Conservation (phyloP, 805 yeast genomes). For the Candida suzukii region DNA sequence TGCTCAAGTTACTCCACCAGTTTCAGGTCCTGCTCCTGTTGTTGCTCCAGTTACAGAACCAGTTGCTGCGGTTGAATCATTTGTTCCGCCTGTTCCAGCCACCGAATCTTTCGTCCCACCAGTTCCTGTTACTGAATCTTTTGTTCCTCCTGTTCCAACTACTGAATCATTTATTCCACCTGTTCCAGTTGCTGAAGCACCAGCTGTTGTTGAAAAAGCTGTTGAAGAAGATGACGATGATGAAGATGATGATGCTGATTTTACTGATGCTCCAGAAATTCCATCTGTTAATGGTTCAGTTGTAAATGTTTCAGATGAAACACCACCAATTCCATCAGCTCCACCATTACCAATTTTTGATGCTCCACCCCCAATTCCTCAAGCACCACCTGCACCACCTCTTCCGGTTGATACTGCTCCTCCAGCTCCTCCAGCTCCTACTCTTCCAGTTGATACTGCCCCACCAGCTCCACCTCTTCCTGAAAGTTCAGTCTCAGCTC, state of each 20-base stretch:
- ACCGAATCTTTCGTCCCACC: background rate
- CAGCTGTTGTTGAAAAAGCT: background rate
- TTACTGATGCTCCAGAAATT: background rate
- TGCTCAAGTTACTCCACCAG: conserved; percentile 1
- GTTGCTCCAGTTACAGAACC: background rate
- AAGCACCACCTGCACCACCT: conserved; percentile 22
- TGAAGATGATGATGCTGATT: background rate
- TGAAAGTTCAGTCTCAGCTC: conserved; percentile 22
- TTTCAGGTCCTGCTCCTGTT: background rate
- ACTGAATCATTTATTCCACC: too few species aligned
- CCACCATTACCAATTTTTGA: conserved; percentile 1
- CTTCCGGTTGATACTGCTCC: too few species aligned
- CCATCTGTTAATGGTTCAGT: background rate
- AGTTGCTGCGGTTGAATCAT: background rate
- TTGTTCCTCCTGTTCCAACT: background rate
- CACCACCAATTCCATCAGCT: conserved; percentile 11
- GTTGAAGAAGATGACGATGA: background rate
- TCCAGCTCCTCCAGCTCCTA: conserved; percentile 19
- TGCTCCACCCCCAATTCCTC: conserved; percentile 12
- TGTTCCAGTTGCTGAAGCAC: background rate
- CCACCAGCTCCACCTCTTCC: conserved; percentile 11
- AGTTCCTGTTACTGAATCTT: background rate
- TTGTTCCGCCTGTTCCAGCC: background rate
- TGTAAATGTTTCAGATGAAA: background rate
- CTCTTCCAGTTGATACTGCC: conserved; percentile 10